Conservation (phyloP, 257 asterid species). For the Solanum virginianum region DNA sequence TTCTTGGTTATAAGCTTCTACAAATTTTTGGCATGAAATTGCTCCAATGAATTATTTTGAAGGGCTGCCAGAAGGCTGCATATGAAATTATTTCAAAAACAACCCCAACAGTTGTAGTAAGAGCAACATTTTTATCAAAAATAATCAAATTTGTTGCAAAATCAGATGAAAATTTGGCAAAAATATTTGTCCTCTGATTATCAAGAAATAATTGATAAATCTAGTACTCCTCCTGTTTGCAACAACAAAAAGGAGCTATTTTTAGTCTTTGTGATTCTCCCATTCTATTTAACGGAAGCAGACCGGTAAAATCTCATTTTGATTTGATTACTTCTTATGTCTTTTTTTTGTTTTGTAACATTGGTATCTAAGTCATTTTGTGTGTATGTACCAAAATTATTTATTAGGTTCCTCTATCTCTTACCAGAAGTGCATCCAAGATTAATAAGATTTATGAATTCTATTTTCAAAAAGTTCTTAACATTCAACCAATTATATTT, state of each 20-base stretch:
- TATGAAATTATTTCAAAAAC: slow-evolving; percentile 32
- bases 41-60: background rate
- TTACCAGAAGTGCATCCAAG: background rate
- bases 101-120: slow-evolving; percentile 26
- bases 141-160: slow-evolving; percentile 15
- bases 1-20: no score
- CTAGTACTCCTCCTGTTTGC: background rate
- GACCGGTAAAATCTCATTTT: background rate
- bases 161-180: background rate
- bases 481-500: background rate
- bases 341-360: no score
- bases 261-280: background rate
- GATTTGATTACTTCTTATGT: background rate
- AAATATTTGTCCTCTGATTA: slow-evolving; percentile 19
- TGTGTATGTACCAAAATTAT: background rate
- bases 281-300: background rate
- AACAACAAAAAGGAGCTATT: background rate
- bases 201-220: slow-evolving; percentile 8
- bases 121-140: slow-evolving; percentile 13
- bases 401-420: background rate
- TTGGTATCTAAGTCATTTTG: background rate
- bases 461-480: background rate
- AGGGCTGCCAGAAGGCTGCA: slow-evolving; percentile 25
- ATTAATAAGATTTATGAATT: background rate
- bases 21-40: no score